phyloP scores from a whole-genome alignment of 495 filamentous ascomycete genomes.

The Aspergillus affinis region DNA sequence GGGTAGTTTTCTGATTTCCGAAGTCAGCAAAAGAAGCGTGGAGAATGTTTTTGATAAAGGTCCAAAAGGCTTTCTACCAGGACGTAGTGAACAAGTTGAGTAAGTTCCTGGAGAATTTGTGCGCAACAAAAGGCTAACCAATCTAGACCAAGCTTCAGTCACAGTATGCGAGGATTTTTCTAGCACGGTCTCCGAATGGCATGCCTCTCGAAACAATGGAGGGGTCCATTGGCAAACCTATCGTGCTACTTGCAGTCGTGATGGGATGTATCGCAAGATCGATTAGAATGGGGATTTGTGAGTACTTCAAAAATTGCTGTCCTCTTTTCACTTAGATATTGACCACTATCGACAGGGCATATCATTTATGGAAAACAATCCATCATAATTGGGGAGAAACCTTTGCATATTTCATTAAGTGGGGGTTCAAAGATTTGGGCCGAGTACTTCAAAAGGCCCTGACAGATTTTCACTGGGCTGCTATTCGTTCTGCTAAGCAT shows the following conservation, averaged over 20 bases:
- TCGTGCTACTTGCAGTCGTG: slow-evolving; percentile 57
- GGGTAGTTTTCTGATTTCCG: background rate
- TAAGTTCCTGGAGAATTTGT: background rate
- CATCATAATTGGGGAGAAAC: no score
- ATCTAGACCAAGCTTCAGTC: slow-evolving; percentile 4
- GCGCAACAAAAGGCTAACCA: background rate
- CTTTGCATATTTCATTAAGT: no score
- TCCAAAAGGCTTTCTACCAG: background rate
- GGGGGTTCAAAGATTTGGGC: no score
- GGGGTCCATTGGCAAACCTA: slow-evolving; percentile 59
- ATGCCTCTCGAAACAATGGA: slow-evolving; percentile 37
- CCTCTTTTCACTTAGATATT: background rate
- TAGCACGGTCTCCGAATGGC: slow-evolving; percentile 49
- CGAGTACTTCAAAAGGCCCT: background rate
- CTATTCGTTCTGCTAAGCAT: background rate
- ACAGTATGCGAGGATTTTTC: slow-evolving; percentile 1
- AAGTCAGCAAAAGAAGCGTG: no score
- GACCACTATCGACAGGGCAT: background rate
- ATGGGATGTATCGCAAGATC: slow-evolving; percentile 33
- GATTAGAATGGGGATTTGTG: slow-evolving; percentile 48
- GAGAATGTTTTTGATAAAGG: no score
- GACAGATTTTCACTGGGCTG: background rate
- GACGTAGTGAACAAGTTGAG: background rate
- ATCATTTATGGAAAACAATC: background rate
- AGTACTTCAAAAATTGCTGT: background rate